phyloP scores from a whole-genome alignment of 2,329 filamentous ascomycete genomes.

The Alternaria sp. region DNA sequence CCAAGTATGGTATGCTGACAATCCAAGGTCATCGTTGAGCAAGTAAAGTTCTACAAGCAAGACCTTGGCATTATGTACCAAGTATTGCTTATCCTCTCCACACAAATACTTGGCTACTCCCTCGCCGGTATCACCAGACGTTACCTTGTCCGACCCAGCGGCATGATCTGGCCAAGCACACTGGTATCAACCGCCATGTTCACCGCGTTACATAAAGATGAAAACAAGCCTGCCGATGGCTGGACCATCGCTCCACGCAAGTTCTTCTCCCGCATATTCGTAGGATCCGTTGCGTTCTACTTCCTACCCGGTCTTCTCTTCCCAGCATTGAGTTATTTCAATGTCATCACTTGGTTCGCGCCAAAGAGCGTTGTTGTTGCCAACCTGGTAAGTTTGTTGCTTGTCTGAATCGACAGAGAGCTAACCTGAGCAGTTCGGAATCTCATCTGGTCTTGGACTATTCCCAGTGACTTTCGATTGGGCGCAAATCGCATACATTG shows the following conservation, averaged over 20 bases:
- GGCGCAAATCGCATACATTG: slow-evolving; percentile 88
- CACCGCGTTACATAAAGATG: slow-evolving; percentile 80
- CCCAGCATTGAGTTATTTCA: slow-evolving; percentile 87
- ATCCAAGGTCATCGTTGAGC: slow-evolving; percentile 77
- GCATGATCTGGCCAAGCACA: slow-evolving; percentile 92
- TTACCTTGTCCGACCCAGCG: slow-evolving; percentile 82
- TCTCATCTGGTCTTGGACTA: slow-evolving; percentile 81
- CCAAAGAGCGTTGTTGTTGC: slow-evolving; percentile 85
- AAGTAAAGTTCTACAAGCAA: slow-evolving; percentile 88
- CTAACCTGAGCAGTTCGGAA: slow-evolving; percentile 65
- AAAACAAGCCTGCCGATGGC: slow-evolving; percentile 80
- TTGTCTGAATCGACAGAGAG: background rate
- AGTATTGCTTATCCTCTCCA: slow-evolving; percentile 81
- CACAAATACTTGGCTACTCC: slow-evolving; percentile 84
- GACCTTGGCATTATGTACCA: slow-evolving; percentile 78
- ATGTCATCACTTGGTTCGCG: slow-evolving; percentile 85
- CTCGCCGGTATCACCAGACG: slow-evolving; percentile 82
- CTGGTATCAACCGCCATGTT: slow-evolving; percentile 91
- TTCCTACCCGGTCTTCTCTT: slow-evolving; percentile 83
- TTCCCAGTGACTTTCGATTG: slow-evolving; percentile 91
- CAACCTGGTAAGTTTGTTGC: slow-evolving; percentile 64
- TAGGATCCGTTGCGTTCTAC: slow-evolving; percentile 77
- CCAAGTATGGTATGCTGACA: slow-evolving; percentile 13
- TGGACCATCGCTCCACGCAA: slow-evolving; percentile 84
- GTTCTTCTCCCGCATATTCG: slow-evolving; percentile 80